Conservation (phyloP, 345 rosid genomes). For the Turritis glabra region DNA sequence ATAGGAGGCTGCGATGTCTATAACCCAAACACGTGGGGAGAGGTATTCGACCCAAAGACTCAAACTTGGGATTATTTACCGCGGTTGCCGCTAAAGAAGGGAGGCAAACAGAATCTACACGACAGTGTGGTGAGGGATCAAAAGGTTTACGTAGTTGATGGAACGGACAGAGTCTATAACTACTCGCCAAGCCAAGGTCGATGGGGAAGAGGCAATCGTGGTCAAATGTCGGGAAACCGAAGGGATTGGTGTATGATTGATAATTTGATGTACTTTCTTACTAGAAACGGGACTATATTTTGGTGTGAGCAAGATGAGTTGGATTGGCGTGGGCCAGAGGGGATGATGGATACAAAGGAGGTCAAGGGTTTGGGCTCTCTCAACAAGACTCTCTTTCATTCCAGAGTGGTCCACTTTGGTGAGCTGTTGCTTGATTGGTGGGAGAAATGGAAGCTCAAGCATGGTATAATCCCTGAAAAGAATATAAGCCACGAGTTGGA, state of each 20-base stretch:
- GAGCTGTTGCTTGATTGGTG: neutral
- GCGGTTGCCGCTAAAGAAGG: too few relatives aligned
- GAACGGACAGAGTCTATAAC: too few relatives aligned
- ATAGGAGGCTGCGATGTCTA: too few relatives aligned
- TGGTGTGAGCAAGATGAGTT: slow-evolving; percentile 49
- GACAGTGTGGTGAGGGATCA: too few relatives aligned
- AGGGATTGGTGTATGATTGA: slow-evolving; percentile 57
- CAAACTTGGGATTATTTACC: too few relatives aligned
- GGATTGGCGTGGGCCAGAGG: neutral
- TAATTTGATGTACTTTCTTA: slow-evolving; percentile 59
- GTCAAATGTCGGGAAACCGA: neutral
- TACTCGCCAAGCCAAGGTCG: neutral
- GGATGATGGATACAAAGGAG: slow-evolving; percentile 29
- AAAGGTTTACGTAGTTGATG: too few relatives aligned
- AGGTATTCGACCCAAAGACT: too few relatives aligned
- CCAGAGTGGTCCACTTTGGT: slow-evolving; percentile 29
- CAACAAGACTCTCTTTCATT: slow-evolving; percentile 57
- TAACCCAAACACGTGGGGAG: too few relatives aligned
- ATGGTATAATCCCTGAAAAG: neutral
- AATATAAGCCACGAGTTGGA: neutral
- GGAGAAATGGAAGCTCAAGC: neutral
- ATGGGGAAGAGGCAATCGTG: slow-evolving; percentile 1
- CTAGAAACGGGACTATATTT: slow-evolving; percentile 52
- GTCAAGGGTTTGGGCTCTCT: slow-evolving; percentile 50
- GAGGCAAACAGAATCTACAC: too few relatives aligned